Conservation (phyloP, 306 rosid genomes). For the Citrullus colocynthis region DNA sequence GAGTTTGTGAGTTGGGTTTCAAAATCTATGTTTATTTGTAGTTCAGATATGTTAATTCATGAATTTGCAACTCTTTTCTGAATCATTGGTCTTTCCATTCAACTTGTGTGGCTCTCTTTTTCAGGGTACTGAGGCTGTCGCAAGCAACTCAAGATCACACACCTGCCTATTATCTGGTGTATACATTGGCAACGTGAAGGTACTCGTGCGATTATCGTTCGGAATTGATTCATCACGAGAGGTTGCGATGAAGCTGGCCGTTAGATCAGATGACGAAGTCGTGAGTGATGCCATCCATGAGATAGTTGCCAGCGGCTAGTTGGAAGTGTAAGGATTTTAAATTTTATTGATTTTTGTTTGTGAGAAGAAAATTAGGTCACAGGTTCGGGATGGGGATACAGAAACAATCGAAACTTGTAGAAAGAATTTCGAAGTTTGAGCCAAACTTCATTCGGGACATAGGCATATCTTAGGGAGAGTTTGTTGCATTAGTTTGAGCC, state of each 20-base stretch:
- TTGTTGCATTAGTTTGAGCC: slow-evolving; percentile 6
- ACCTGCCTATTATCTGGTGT: slow-evolving; percentile 71
- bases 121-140: slow-evolving; percentile 81
- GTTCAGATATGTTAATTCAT: neutral
- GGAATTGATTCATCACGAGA: slow-evolving; percentile 85
- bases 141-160: slow-evolving; percentile 92
- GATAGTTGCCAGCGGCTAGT: slow-evolving; percentile 89
- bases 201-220: slow-evolving; percentile 71
- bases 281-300: slow-evolving; percentile 83
- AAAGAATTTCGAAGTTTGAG: neutral
- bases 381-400: neutral
- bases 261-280: slow-evolving; percentile 60
- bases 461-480: neutral
- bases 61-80: neutral
- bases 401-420: neutral
- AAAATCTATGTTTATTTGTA: neutral
- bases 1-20: neutral
- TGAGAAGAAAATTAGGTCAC: neutral
- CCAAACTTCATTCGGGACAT: neutral
- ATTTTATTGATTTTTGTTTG: neutral
- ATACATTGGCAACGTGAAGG: slow-evolving; percentile 68
- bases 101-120: neutral
- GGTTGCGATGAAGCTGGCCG: slow-evolving; percentile 89
- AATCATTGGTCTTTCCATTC: neutral
- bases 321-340: neutral